Evolutionary conservation across 1,139 yeast species (phyloP), one percentile per base, ranked within the genome.

Genomic region (Yamadazyma dushanensis): DNA sequence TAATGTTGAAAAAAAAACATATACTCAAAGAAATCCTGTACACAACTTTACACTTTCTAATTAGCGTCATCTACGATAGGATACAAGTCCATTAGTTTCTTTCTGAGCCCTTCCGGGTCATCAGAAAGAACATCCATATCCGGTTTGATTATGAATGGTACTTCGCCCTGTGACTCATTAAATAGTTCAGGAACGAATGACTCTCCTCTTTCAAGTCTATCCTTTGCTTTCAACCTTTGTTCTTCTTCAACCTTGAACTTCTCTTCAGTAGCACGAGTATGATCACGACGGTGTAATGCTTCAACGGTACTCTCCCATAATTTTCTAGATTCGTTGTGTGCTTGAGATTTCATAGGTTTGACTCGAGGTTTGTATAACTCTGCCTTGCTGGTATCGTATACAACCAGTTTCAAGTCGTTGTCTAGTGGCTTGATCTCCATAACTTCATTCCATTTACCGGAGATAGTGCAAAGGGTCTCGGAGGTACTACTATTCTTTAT

Each of bases 391-490:
- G 94, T 78, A 54, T 92, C 95, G 47, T 80, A 81, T 16, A 88
- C 73, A 1, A 76, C 73, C 2, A 57, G 47, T 46, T 76, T 78
- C 37, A 66, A 54, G 11, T 74, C n/a, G n/a, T 73, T 1, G 78
- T 73, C 30, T 65, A 60, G 29, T 68, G 44, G 47, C 51, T 78
- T 82, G 39, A 89, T 77, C 39, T 82, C 76, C 78, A 92, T 83
- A 2, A 81, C 68, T 40, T 83, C 96, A 60, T 89, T 89, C 98
- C 98, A 92, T 60, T 92, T 92, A 13, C 98, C 98, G 5, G 83
- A 53, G 25, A 92, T 71, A 44, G 78, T 83, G 54, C 68, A 89
- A 29, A 83, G 61, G 1, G 66, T 66, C 48, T 84, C 79, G 8
- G 77, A 77, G 1, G 76, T 65, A 4, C 69, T 63, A 5, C 69